Evolutionary conservation across 148 eudicot genomes (phyloP).

Genomic region (Beta vulgaris): DNA sequence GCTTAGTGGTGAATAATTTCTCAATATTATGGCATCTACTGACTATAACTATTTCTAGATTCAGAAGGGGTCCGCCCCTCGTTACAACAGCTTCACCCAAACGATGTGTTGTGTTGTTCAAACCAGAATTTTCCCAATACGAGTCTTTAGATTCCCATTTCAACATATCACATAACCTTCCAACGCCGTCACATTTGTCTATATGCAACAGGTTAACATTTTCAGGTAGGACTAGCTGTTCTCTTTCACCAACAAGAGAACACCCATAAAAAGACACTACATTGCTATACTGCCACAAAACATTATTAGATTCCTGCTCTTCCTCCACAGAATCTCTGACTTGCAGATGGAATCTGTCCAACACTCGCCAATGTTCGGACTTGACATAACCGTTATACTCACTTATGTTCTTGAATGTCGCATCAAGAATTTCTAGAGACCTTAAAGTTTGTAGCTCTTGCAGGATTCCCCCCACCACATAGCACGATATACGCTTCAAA

Average conservation of each 20-base stretch:
- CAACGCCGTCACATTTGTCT: neutral
- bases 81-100: neutral
- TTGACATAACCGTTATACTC: neutral
- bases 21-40: neutral
- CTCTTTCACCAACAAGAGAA: slow-evolving; percentile 1
- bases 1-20: neutral
- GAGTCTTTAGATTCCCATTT: neutral
- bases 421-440: neutral
- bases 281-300: neutral
- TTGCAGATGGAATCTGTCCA: neutral
- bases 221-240: neutral
- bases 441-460: neutral
- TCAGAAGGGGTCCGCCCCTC: neutral
- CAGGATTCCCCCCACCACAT: neutral
- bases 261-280: neutral
- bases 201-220: neutral
- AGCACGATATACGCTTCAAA: neutral
- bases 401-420: neutral
- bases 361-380: neutral
- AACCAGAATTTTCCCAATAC: neutral
- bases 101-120: neutral
- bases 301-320: neutral
- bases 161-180: neutral
- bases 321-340: neutral
- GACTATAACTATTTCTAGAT: neutral